phyloP scores from a whole-genome alignment of 1,284 basidiomycete genomes.

The Ustilago curta region DNA sequence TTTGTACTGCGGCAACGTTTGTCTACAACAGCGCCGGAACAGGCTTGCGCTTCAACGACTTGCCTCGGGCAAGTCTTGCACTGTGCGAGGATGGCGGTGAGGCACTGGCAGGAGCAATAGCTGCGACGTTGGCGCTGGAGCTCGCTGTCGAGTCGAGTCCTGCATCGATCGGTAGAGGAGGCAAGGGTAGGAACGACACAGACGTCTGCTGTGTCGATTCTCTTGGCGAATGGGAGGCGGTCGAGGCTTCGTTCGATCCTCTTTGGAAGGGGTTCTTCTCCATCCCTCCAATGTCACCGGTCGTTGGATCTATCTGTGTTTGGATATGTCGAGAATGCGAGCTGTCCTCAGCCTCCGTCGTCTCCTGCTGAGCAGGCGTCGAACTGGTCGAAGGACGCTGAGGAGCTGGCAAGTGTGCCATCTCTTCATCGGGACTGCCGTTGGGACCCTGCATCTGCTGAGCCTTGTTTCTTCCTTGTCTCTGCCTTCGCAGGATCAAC shows the following conservation, averaged over 20 bases:
- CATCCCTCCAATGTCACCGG: not conserved
- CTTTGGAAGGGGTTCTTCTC: not conserved
- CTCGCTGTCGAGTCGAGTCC: not conserved
- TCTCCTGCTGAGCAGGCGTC: not conserved
- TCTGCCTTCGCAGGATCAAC: conserved; percentile 16
- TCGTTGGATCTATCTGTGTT: not conserved
- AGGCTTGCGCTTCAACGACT: conserved; percentile 31
- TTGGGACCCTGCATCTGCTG: not conserved
- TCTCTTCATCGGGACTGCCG: conserved; percentile 10
- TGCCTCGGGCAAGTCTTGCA: not conserved
- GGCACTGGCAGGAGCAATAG: not conserved
- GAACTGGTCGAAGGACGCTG: not conserved
- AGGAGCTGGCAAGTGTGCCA: conserved; percentile 1
- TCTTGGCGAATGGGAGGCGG: conserved; percentile 4
- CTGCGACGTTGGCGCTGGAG: not conserved
- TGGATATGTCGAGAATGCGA: not conserved
- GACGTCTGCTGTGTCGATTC: not conserved
- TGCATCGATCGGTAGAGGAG: not conserved
- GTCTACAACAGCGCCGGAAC: conserved; percentile 17
- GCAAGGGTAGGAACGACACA: not conserved
- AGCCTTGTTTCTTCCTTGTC: conserved; percentile 6
- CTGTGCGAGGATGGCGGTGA: not conserved
- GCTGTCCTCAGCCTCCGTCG: not conserved
- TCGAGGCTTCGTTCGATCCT: conserved; percentile 8
- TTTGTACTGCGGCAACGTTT: not conserved